Base-by-base conservation (phyloP, 2,329 filamentous ascomycete genomes). In the Penicillium sp. region DNA sequence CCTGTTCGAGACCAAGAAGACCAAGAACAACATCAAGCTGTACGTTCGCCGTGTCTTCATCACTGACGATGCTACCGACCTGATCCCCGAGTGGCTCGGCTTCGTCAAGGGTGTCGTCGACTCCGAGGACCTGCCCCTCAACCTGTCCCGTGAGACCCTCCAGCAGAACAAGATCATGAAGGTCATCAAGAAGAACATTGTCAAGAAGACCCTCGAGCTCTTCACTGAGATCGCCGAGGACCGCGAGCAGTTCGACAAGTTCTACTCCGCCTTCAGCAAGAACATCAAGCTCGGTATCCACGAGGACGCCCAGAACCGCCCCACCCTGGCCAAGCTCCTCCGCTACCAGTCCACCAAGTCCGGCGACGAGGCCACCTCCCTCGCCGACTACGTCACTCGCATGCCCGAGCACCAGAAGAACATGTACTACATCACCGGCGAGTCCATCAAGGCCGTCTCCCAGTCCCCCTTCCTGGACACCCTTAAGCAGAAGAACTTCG, bases 111-210 rank as follows among this genome's bases (percentile, higher is more conserved):
- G 94, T 89, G 94, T 99, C 71, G 94, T 99, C 78, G 94, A 99
- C 83, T 99, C 94, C 72, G 94, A 99, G 87, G 94, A 99, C 79
- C 90, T 99, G 61, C 94, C 94, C 70, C 90, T 99, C 79, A 99
- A 99, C 88, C 81, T 99, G 83, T 97, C 94, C 74, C 94, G 94
- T 89, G 94, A 99, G 88, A 97, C 93, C 55, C 91, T 99, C 47
- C 94, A 99, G 83, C 94, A 97, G 86, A 99, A 97, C 90, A 97
- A 97, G 92, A 99, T 99, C 86, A 97, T 97, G 94, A 97, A 97
- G 90, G 94, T 97, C 79, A 97, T 97, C 87, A 96, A 95, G 88
- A 99, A 99, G 92, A 99, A 99, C 89, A 96, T 99, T 66, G 92
- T 99, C 86, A 99, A 97, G 92, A 99, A 99, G 91, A 91, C 91